Percentiles rank a stretch among this genome's conserved stretches.
Evolutionary conservation across 2,329 filamentous ascomycete species (phyloP).

Genomic region (Cyphellophora europaea): DNA sequence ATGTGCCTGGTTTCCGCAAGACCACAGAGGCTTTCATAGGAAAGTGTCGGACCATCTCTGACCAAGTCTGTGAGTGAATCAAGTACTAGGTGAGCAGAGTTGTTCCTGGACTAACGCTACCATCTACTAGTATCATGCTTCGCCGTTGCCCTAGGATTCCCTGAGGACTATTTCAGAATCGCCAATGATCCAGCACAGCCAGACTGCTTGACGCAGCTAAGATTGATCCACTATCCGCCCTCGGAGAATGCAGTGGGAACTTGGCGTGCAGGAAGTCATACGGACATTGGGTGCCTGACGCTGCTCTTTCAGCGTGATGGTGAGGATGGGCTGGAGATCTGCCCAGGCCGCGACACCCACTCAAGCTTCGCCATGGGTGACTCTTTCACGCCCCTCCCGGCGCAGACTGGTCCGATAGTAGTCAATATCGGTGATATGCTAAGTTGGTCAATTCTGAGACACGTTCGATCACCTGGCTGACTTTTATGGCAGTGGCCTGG

Average conservation of each 20-base stretch:
- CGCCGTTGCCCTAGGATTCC: conserved; percentile 46
- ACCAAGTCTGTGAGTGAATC: conserved; percentile 23
- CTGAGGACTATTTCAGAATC: conserved; percentile 46
- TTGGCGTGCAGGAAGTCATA: conserved; percentile 53
- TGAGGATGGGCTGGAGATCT: conserved; percentile 55
- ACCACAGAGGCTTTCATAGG: conserved; percentile 44
- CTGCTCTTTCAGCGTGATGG: conserved; percentile 54
- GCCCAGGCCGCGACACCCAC: conserved; percentile 51
- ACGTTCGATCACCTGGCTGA: no score
- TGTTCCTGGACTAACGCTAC: background rate
- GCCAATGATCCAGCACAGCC: conserved; percentile 41
- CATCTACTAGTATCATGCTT: conserved; percentile 46
- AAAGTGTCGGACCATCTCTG: conserved; percentile 40
- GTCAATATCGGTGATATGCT: conserved; percentile 59
- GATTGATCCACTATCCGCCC: conserved; percentile 50
- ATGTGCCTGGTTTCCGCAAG: conserved; percentile 40
- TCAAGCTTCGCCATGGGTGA: conserved; percentile 42
- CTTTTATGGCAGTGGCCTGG: conserved; percentile 35
- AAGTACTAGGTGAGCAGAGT: background rate
- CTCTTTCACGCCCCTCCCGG: conserved; percentile 5
- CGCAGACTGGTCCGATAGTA: conserved; percentile 42
- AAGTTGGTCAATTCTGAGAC: no score
- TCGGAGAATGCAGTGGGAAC: conserved; percentile 24
- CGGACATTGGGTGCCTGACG: conserved; percentile 55
- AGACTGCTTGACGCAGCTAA: conserved; percentile 45